Base-by-base conservation (phyloP, 208 protist genomes). In the Leishmania arabica region DNA sequence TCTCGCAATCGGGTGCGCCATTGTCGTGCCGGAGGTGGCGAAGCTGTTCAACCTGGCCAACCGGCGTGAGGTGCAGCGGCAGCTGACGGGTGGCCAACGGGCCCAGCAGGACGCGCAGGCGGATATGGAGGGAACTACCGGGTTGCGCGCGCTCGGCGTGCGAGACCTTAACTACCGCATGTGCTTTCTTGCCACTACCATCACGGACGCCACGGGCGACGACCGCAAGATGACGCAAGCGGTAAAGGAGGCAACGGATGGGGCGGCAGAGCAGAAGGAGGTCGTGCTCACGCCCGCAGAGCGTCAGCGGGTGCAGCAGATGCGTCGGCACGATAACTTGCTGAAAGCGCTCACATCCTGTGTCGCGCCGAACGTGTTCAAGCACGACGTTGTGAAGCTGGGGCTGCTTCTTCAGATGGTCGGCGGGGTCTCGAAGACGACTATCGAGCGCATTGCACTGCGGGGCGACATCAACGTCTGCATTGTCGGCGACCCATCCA, bases 401-500 rank as follows among this genome's bases (percentile, higher is more conserved):
- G 99, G 99, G 37, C 93, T 99, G 40, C 86, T 99, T 34, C 87
- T 99, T 24, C 98, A 99, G 96, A 94, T 99, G 74, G 94, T 99
- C 31, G 99, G 99, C 54, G 99, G 99, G 17, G 99, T 99, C 15
- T 97, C 99, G 34, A 99, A 99, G 90, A 87, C 81, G 2, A 99
- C 99, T 15, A 58, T 95, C 11, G 98, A 99, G 76, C 87, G 85
- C 40, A 99, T 99, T 80, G 91, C 95, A 15, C 86, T 99, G 0
- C 89, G 99, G 66, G 99, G 99, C 49, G 99, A 99, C 86, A 99
- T 99, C 83, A 99, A 99, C 92, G 92, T 99, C 47, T 99, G 97
- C 91, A 97, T 99, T 58, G 98, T 99, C 51, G 99, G 99, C 51
- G 99, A 99, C 90, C 99, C 99, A 0, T 98, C 96, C 42, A 99